Evolutionary conservation across 1,139 yeast species (phyloP).

Genomic region (Lodderomyces beijingensis): DNA sequence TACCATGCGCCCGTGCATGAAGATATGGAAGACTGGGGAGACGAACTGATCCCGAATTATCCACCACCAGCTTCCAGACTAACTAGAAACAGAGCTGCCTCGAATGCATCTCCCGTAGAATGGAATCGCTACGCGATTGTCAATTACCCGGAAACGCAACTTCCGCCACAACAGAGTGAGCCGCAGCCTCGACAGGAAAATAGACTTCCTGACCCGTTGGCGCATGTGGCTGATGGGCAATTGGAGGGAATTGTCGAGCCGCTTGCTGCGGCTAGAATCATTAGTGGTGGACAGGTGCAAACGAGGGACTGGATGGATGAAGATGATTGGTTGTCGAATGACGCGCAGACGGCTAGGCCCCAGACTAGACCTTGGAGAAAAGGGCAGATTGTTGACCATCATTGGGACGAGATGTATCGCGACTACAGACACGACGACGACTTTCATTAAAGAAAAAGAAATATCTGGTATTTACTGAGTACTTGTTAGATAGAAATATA

Average conservation of each 20-base stretch:
- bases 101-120: no score
- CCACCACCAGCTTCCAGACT: constrained; percentile 3
- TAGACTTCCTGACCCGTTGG: constrained; percentile 43
- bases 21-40: not conserved
- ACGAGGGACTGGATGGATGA: constrained; percentile 36
- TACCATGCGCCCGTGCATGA: constrained; percentile 10
- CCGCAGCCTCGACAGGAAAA: no score
- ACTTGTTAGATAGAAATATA: no score
- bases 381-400: constrained; percentile 22
- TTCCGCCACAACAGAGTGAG: constrained; percentile 9
- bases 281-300: constrained; percentile 42
- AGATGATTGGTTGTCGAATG: constrained; percentile 22
- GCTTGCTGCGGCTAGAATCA: constrained; percentile 37
- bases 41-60: constrained; percentile 1
- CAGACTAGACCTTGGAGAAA: constrained; percentile 9
- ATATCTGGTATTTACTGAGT: no score
- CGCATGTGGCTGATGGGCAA: constrained; percentile 41
- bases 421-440: constrained; percentile 43
- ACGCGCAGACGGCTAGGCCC: constrained; percentile 1
- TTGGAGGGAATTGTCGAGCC: constrained; percentile 28
- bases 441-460: no score
- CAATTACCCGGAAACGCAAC: no score
- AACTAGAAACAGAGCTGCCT: no score
- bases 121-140: no score
- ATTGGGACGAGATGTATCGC: constrained; percentile 37